A percentile compares a stretch with the other conserved stretches of the same genome.
Evolutionary conservation across 2,329 filamentous ascomycete genomes (phyloP).

Genomic region (Aureobasidium musti): DNA sequence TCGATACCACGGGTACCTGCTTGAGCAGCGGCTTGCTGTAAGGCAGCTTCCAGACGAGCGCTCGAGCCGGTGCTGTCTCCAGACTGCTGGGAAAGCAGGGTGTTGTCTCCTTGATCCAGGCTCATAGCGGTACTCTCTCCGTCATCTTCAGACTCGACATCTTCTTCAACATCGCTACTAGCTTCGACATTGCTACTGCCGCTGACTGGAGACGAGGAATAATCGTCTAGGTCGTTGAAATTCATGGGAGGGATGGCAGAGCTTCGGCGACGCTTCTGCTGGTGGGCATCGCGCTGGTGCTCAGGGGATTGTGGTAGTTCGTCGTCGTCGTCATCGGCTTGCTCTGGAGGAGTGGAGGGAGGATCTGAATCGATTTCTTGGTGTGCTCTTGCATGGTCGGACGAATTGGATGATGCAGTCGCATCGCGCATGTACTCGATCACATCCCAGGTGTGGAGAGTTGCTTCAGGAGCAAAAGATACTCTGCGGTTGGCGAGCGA

Average conservation of each 20-base stretch:
- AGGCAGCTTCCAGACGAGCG: conserved; percentile 72
- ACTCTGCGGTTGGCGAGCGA: conserved; percentile 89
- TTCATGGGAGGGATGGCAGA: conserved; percentile 67
- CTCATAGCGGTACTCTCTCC: conserved; percentile 76
- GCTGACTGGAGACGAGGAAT: conserved; percentile 79
- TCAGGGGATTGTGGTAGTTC: conserved; percentile 59
- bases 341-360: conserved; percentile 64
- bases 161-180: conserved; percentile 56
- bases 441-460: conserved; percentile 94
- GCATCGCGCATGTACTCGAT: conserved; percentile 87
- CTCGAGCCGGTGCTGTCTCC: conserved; percentile 65
- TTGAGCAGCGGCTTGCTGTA: conserved; percentile 71
- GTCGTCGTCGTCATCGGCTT: conserved; percentile 60
- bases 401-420: conserved; percentile 69
- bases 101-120: conserved; percentile 68
- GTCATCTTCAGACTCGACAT: conserved; percentile 52
- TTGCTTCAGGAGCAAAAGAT: conserved; percentile 96
- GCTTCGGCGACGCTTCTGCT: conserved; percentile 63
- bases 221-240: conserved; percentile 66
- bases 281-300: conserved; percentile 65
- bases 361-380: conserved; percentile 54
- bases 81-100: conserved; percentile 37
- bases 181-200: conserved; percentile 50
- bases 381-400: conserved; percentile 64
- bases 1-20: conserved; percentile 73